Evolutionary conservation across 1,284 basidiomycete genomes (phyloP), one percentile per base, ranked within the genome.

Genomic region (Marasmius tenuissimus): DNA sequence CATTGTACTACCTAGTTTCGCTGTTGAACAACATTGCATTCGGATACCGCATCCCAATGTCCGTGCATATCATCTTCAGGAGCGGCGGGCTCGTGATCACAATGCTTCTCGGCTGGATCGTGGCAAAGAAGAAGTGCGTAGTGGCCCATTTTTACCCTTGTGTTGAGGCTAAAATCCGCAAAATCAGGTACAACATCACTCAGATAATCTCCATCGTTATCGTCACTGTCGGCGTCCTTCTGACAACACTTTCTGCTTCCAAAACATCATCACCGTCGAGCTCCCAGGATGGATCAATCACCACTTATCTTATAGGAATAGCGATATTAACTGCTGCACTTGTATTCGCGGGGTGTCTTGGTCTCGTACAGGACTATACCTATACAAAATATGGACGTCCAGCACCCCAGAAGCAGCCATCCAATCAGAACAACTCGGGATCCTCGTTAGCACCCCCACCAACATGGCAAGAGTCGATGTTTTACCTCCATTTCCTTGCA

Each of bases 41-140:
- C 72, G 92, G 86, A 3, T 95, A 86, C 69, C 75, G 84, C 62
- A 91, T 97, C 61, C 95, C 96, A 14, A 93, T 97, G 86, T 79
- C 93, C 0, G 91, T 98, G 1, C 96, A 98, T 73, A 97, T 98
- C 72, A 93, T 98, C 61, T 98, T 97, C 71, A 83, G 96, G 40
- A 94, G 92, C 67, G 95, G 93, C 1, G 96, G 95, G n/a, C 75
- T 94, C 69, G 83, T 91, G n/a, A 76, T 93, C 52, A 92, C 89
- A 68, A 87, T 95, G 84, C 48, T 90, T 9, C 78, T 94, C 61
- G 93, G 92, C 0, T 89, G 83, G 80, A 55, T 87, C 1, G 65
- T 93, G 14, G 79, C 78, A 1, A 79, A 82, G 3, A 89, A 85
- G 70, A 80, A 77, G 87, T 87, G 68, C 58, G 80, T 71, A 22